Base-by-base conservation (phyloP, 73 alveolate genomes). In the Stentor coeruleus region DNA sequence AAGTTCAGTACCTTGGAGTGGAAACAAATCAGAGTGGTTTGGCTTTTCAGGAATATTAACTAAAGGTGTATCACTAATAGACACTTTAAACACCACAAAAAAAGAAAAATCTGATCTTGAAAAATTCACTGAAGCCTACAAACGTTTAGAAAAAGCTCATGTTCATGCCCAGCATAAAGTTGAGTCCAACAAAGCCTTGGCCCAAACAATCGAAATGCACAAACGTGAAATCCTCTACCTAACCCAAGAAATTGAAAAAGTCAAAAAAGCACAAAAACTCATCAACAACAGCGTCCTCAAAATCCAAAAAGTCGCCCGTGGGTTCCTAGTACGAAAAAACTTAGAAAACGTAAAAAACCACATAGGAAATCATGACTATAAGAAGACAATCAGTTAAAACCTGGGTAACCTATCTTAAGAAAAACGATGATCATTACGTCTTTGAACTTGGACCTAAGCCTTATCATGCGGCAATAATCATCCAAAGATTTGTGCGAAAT, bases 301-400 rank as follows among this genome's bases (percentile, higher is more conserved):
- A 66, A 66, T 66, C 11, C 79, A 66, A 66, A 66, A 66, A 31
- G 37, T 66, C 37, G 79, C 79, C 0, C n/a, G 79, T 1, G 79
- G 79, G 0, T 66, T 28, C 37, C 37, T 66, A 33, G 37, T 31
- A 33, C n/a, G 79, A 2, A 66, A 66, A 2, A 26, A 33, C n/a
- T 33, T 20, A 11, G 79, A 66, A 20, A 2, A 26, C 33, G 79
- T 66, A 66, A 66, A 33, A 20, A 11, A 20, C n/a, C 33, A 66
- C n/a, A 26, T 66, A 66, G 79, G 79, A 66, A 66, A 66, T 66
- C 37, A 66, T 66, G 40, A 33, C 37, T 20, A 20, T 66, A 28
- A 20, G 37, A 66, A 31, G 37, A 66, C n/a, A 40, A 66, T 20
- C 79, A 28, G 37, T 66, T 31, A 66, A 66, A 15, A 31, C 37